Conservation (phyloP, 805 yeast species). For the Saturnispora bothae region DNA sequence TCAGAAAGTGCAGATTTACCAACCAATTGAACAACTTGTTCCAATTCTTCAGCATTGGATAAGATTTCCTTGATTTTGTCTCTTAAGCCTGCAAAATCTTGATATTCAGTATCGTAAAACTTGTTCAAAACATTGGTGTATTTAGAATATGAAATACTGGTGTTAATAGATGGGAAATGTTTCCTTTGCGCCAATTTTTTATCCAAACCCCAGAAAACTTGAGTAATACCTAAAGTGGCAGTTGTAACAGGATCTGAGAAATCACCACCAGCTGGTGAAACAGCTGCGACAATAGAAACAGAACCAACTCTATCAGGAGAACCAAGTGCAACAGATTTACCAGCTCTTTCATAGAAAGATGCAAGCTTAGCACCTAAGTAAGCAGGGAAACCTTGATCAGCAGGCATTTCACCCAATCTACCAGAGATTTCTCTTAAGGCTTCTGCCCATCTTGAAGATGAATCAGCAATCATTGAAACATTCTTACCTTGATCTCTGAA, state of each 20-base stretch:
- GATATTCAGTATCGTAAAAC: conserved; percentile 76
- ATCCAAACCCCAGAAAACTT: conserved; percentile 99
- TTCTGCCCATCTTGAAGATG: conserved; percentile 99
- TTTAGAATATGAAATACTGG: conserved; percentile 93
- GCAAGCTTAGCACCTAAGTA: conserved; percentile 98
- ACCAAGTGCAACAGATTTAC: conserved; percentile 90
- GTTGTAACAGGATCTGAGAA: conserved; percentile 99
- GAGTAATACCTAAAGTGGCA: conserved; percentile 97
- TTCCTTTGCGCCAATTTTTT: conserved; percentile 98
- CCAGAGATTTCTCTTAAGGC: conserved; percentile 99
- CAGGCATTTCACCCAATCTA: conserved; percentile 99
- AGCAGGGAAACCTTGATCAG: conserved; percentile 99
- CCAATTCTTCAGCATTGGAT: conserved; percentile 95
- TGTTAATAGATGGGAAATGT: conserved; percentile 98
- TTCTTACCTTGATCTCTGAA: conserved; percentile 99
- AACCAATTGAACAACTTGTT: conserved; percentile 97
- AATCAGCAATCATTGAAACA: conserved; percentile 99
- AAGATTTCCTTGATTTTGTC: conserved; percentile 88
- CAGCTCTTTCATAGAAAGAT: conserved; percentile 99
- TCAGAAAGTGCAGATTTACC: conserved; percentile 98
- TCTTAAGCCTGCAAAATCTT: conserved; percentile 86
- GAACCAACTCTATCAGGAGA: conserved; percentile 95
- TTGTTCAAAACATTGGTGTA: conserved; percentile 80
- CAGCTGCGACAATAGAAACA: conserved; percentile 99
- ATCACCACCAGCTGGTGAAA: conserved; percentile 99